Percentiles rank a stretch among this genome's conserved stretches.
Conservation (phyloP, 2,329 filamentous ascomycete species). For the Alternaria brassicae region DNA sequence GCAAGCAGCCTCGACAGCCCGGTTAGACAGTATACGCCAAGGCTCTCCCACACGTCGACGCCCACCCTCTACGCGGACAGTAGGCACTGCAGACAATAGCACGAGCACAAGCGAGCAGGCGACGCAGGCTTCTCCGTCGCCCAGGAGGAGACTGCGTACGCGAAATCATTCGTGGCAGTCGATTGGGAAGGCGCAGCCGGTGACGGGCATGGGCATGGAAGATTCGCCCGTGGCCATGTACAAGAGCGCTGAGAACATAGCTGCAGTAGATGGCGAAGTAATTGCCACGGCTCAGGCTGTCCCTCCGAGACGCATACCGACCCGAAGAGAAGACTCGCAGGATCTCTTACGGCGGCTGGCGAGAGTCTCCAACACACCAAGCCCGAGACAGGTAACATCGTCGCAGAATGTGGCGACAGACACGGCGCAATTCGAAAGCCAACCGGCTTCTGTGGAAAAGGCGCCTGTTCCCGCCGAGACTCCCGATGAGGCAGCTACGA, state of each 20-base stretch:
- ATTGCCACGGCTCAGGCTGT: conserved; percentile 32
- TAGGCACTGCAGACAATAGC: conserved; percentile 2
- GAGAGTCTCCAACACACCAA: conserved; percentile 57
- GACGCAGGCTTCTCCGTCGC: conserved; percentile 9
- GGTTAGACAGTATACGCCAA: conserved; percentile 39
- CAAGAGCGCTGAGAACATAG: conserved; percentile 44
- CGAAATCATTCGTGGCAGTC: conserved; percentile 42
- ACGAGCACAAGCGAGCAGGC: conserved; percentile 14
- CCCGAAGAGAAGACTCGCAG: conserved; percentile 54
- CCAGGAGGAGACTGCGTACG: conserved; percentile 27
- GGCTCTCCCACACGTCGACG: conserved; percentile 35
- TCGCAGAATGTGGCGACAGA: conserved; percentile 16
- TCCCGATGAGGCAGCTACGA: conserved; percentile 4
- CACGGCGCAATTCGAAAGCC: neutral
- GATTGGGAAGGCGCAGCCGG: conserved; percentile 37
- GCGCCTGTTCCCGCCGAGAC: conserved; percentile 2
- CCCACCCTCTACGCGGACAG: conserved; percentile 21
- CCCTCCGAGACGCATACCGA: conserved; percentile 34
- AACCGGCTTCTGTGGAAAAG: conserved; percentile 3
- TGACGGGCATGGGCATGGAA: conserved; percentile 34
- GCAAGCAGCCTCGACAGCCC: conserved; percentile 41
- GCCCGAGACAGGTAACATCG: conserved; percentile 43
- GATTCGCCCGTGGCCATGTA: conserved; percentile 46
- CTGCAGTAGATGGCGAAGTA: conserved; percentile 37
- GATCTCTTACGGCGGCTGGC: conserved; percentile 56